Percentiles rank a stretch among this genome's conserved stretches.
Conservation (phyloP, 495 filamentous ascomycete species). For the Penicilliopsis zonata region DNA sequence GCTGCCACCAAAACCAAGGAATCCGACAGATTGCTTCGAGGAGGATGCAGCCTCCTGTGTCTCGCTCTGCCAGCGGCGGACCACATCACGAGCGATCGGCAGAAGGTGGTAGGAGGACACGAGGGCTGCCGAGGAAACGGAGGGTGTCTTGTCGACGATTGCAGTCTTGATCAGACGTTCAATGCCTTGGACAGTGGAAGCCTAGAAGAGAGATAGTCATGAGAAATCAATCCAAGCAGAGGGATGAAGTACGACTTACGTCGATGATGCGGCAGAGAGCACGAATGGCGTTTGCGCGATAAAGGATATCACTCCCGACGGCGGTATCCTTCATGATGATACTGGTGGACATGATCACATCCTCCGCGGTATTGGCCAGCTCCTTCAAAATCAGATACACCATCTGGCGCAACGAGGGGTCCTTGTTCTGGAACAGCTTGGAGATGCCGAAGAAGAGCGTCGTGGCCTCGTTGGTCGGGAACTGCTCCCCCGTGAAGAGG, state of each 20-base stretch:
- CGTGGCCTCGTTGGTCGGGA: conserved; percentile 94
- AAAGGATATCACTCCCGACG: conserved; percentile 88
- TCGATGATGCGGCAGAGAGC: conserved; percentile 96
- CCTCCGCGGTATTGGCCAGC: conserved; percentile 88
- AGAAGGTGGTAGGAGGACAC: conserved; percentile 98
- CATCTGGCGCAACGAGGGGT: conserved; percentile 97
- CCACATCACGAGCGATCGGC: conserved; percentile 88
- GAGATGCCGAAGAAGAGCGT: conserved; percentile 99
- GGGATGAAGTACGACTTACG: conserved; percentile 36
- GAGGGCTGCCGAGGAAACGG: conserved; percentile 91
- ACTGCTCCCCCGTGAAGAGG: conserved; percentile 91
- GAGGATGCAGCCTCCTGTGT: conserved; percentile 93
- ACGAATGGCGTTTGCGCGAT: conserved; percentile 92
- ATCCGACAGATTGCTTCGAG: conserved; percentile 75
- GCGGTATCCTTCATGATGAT: conserved; percentile 99
- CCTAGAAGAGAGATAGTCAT: conserved; percentile 35
- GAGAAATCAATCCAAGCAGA: conserved; percentile 1
- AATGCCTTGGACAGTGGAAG: conserved; percentile 94
- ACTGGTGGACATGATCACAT: conserved; percentile 99
- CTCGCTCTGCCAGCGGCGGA: conserved; percentile 96
- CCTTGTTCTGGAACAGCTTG: conserved; percentile 99
- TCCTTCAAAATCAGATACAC: conserved; percentile 97
- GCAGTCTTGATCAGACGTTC: conserved; percentile 98
- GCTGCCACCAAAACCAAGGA: conserved; percentile 78
- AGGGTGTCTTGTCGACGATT: conserved; percentile 98